Percentiles rank a stretch among this genome's conserved stretches.
Conservation (phyloP, 108 stramenopile genomes). For the Discostella stelligeroides region DNA sequence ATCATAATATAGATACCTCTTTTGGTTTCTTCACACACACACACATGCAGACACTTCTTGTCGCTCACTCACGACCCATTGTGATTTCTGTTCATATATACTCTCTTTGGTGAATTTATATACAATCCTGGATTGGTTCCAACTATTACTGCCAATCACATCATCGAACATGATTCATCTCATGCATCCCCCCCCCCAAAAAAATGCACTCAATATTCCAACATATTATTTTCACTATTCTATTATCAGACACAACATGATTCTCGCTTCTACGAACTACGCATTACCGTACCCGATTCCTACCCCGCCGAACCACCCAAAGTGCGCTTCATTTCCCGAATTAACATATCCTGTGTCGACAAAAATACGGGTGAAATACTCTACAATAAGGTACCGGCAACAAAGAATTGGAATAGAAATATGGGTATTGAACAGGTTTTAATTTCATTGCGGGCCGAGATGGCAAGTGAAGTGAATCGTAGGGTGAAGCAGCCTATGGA, state of each 20-base stretch:
- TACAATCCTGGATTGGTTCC: no score
- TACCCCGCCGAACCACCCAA: conserved; percentile 92
- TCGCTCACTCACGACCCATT: no score
- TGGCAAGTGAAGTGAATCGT: conserved; percentile 76
- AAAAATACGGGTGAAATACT: conserved; percentile 71
- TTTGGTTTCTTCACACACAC: no score
- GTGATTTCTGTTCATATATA: no score
- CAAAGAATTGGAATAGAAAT: conserved; percentile 88
- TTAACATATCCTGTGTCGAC: conserved; percentile 96
- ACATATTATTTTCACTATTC: not conserved
- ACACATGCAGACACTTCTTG: no score
- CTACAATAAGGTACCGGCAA: conserved; percentile 71
- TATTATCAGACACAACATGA: conserved; percentile 86
- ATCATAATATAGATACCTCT: no score
- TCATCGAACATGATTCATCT: no score
- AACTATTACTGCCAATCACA: no score
- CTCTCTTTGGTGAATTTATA: no score
- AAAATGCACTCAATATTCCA: not conserved
- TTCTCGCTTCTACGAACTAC: conserved; percentile 92
- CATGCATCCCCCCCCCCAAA: no score
- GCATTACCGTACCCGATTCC: conserved; percentile 85
- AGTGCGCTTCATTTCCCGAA: conserved; percentile 90
- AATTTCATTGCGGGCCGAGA: conserved; percentile 73
- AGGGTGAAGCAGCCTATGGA: conserved; percentile 83
- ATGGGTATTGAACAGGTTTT: conserved; percentile 89